phyloP scores from a whole-genome alignment of 2,329 filamentous ascomycete genomes.

The Aspergillus calidoustus region DNA sequence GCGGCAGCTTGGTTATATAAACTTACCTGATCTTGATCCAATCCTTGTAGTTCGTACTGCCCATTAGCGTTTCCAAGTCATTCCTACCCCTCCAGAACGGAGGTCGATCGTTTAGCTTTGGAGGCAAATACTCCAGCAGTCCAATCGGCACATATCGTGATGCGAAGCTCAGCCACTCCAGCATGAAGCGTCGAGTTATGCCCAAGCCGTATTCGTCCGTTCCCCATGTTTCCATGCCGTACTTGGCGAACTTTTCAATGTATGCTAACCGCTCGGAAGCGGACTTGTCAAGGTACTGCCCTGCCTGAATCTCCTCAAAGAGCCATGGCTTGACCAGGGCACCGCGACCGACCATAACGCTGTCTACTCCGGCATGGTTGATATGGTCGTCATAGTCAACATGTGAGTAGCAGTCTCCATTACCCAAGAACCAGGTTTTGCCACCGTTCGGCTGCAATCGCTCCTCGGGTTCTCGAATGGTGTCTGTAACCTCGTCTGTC shows the following conservation, averaged over 20 bases:
- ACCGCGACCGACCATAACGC: slow-evolving; percentile 96
- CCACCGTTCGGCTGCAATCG: slow-evolving; percentile 71
- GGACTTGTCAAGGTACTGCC: slow-evolving; percentile 95
- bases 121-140: slow-evolving; percentile 83
- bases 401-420: slow-evolving; percentile 95
- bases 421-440: slow-evolving; percentile 90
- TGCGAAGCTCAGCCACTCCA: slow-evolving; percentile 95
- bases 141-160: slow-evolving; percentile 91
- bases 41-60: slow-evolving; percentile 89
- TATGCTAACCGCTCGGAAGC: slow-evolving; percentile 82
- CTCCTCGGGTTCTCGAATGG: slow-evolving; percentile 74
- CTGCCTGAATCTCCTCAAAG: slow-evolving; percentile 91
- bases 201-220: slow-evolving; percentile 93
- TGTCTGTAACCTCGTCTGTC: slow-evolving; percentile 71
- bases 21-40: slow-evolving; percentile 98
- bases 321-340: slow-evolving; percentile 98
- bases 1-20: slow-evolving; percentile 18
- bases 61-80: slow-evolving; percentile 91
- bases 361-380: slow-evolving; percentile 78
- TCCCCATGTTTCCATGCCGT: slow-evolving; percentile 93
- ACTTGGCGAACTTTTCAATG: slow-evolving; percentile 86
- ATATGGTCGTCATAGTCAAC: slow-evolving; percentile 82
- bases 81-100: slow-evolving; percentile 82
- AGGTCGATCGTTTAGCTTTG: slow-evolving; percentile 85
- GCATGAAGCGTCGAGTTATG: slow-evolving; percentile 85